Evolutionary conservation across 345 rosid species (phyloP), one percentile per base, ranked within the genome.

Genomic region (sweet orange (Citrus sinensis)): DNA sequence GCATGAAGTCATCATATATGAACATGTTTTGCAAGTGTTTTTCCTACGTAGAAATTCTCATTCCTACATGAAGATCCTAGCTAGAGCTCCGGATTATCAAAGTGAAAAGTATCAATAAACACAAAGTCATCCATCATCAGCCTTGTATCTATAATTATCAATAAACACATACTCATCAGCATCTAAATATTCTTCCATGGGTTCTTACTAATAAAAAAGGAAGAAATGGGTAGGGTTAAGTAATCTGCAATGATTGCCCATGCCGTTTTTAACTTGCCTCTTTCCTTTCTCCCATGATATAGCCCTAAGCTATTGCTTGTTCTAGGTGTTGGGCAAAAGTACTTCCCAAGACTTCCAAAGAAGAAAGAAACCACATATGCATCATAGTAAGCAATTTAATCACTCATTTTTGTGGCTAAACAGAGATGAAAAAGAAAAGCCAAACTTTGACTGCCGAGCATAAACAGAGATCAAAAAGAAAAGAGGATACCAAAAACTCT

Each of bases 401-500:
- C 8, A 6, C 27, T 6, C 37, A 67, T 14, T 76, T 67, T 55
- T 29, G 27, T 6, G 49, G 32, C 32, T 30, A 30, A 30, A 30
- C 32, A 30, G 32, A 30, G 32, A 30, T 30, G 32, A 30, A 30
- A 30, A 30, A 30, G 32, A 24, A 14, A 27, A 29, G 30, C 29
- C 24, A 62, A 66, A 20, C 35, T 61, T 20, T 54, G 32, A 64
- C 34, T 75, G 32, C 40, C 17, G n/a, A 32, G 71, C 24, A 76
- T 11, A 62, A 62, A 66, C 11, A 9, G 29, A 64, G n/a, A 46
- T 46, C 4, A 39, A n/a, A 51, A 19, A 37, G 20, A 6, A 24
- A 5, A 22, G 30, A 63, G 76, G 59, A 76, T 92, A 95, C 99
- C 98, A 84, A 95, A 95, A 78, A 91, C 98, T 81, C 81, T 91